phyloP scores from a whole-genome alignment of 2,329 filamentous ascomycete species.

The Ilyonectria destructans region DNA sequence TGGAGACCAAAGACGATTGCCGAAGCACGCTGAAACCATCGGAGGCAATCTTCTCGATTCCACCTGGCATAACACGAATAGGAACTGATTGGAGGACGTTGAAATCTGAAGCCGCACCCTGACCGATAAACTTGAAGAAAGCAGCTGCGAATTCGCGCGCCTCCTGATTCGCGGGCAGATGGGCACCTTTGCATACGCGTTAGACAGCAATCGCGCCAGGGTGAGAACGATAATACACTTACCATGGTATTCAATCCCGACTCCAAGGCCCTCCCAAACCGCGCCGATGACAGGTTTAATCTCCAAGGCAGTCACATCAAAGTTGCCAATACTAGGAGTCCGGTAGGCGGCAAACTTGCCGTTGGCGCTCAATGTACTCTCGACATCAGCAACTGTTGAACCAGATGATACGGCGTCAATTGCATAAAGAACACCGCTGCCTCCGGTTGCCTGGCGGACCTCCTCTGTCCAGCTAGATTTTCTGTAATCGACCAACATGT shows the following conservation, averaged over 20 bases:
- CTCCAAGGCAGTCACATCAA: slow-evolving; percentile 42
- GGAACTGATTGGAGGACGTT: too few species aligned
- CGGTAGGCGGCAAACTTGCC: slow-evolving; percentile 50
- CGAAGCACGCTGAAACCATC: too few species aligned
- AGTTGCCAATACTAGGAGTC: slow-evolving; percentile 39
- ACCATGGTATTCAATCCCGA: slow-evolving; percentile 57
- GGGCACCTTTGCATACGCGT: neutral
- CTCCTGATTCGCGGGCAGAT: too few species aligned
- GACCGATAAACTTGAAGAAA: too few species aligned
- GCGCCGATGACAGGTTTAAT: slow-evolving; percentile 58
- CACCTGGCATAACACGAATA: too few species aligned
- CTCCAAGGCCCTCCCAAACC: slow-evolving; percentile 60
- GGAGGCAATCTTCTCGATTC: too few species aligned
- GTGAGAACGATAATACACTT: slow-evolving; percentile 26
- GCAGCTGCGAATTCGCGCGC: too few species aligned
- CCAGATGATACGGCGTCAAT: slow-evolving; percentile 60
- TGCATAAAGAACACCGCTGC: slow-evolving; percentile 53
- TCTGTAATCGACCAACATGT: slow-evolving; percentile 58
- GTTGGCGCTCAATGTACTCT: slow-evolving; percentile 45
- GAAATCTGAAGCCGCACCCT: too few species aligned
- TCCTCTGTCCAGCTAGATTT: slow-evolving; percentile 53
- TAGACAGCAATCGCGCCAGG: too few species aligned
- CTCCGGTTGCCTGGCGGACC: slow-evolving; percentile 44
- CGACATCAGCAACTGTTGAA: slow-evolving; percentile 51
- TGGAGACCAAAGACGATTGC: too few species aligned